Base-by-base conservation (phyloP, 345 rosid species). In the Populus deltoides region DNA sequence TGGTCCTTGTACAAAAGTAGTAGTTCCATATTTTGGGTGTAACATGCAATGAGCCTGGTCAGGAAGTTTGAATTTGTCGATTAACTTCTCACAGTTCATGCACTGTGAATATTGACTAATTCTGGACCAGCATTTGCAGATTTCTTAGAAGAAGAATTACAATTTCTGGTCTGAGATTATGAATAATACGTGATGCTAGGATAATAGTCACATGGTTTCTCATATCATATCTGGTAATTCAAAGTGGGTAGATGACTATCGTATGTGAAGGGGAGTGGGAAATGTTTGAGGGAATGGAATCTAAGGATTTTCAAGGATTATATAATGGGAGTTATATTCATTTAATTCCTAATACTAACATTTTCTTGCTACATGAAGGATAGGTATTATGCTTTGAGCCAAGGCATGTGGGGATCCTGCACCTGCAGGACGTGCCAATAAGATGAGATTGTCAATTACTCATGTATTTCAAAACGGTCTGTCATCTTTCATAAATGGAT, bases 221-320 rank as follows among this genome's bases (percentile, higher is more conserved):
- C 29, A 3, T 71, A 53, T 70, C 6, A 51, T 33, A 41, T 51
- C 66, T 35, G 63, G 15, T 20, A 77, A 17, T 70, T 72, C 27
- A 62, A 39, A 67, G 62, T 29, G n/a, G 78, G 53, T 38, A 36
- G n/a, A 66, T 41, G 55, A 43, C 72, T 18, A 57, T 20, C 51
- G 24, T 62, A 24, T 20, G 13, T 13, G 71, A 74, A 22, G 55
- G 35, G 27, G 24, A 38, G 13, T 1, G 20, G 72, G 27, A n/a
- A 68, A 49, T 81, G 80, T 66, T 72, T 70, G 57, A 68, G 36
- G 53, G 72, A 57, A 33, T 43, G 66, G 57, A 38, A 68, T 80
- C 36, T 33, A 66, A 61, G 59, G 51, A 51, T 8, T 20, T 67
- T 24, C 13, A 35, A 41, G 51, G 68, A 75, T 45, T 55, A 38